These are phyloP conservation scores for Podosphaera xanthii DNA, from an alignment of 2,329 filamentous ascomycete species.

Conservation along the genomic window DNA sequence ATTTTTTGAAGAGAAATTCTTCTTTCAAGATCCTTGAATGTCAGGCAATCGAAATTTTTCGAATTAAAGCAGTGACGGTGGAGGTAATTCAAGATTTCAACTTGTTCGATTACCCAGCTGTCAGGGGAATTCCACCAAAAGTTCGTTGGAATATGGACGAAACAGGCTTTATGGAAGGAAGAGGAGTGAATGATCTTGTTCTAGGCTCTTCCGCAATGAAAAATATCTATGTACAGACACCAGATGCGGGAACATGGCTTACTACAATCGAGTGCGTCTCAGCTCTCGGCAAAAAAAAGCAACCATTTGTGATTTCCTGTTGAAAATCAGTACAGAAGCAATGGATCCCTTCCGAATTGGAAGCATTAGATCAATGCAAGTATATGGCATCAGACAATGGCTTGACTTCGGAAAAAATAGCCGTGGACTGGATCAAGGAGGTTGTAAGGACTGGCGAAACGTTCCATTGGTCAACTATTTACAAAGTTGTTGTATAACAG, in stretches of 20 bases:
- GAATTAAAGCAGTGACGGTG: background rate
- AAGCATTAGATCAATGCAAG: background rate
- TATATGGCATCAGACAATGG: background rate
- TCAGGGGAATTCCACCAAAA: background rate
- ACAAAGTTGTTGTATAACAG: no score
- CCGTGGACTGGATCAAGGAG: background rate
- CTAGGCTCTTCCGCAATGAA: background rate
- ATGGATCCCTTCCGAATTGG: background rate
- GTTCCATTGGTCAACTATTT: no score
- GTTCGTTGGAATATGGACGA: background rate
- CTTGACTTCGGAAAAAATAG: background rate
- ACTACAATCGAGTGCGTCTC: background rate
- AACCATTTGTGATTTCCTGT: background rate
- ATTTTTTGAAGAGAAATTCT: conserved; percentile 1
- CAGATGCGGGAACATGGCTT: background rate
- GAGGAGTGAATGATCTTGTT: background rate
- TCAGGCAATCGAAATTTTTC: background rate
- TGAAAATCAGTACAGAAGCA: background rate
- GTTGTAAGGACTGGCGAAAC: no score
- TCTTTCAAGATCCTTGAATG: background rate
- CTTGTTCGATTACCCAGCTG: no score
- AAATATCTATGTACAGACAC: background rate
- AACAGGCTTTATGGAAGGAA: background rate
- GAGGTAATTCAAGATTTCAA: no score
- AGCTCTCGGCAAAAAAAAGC: background rate